A percentile compares a stretch with the other conserved stretches of the same genome.
phyloP scores from a whole-genome alignment of 129 eudicot species.

The Ambrosia artemisiifolia region DNA sequence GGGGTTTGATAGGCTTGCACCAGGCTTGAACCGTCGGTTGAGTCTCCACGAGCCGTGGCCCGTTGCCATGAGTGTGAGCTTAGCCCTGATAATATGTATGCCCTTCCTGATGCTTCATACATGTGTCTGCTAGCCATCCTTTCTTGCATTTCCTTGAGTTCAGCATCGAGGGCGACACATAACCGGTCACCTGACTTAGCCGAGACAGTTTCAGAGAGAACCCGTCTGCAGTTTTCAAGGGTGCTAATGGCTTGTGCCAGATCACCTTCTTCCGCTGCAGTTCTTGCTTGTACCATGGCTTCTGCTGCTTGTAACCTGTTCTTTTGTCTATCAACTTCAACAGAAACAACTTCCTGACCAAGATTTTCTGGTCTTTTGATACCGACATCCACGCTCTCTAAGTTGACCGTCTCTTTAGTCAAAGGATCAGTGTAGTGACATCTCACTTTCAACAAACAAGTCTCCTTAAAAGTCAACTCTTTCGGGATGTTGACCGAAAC shows the following conservation, averaged over 20 bases:
- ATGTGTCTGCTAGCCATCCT: conserved; percentile 73
- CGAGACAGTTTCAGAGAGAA: conserved; percentile 51
- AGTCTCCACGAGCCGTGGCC: conserved; percentile 91
- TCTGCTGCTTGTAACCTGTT: conserved; percentile 76
- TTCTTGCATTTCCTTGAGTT: conserved; percentile 84
- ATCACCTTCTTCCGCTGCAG: conserved; percentile 71
- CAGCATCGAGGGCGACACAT: conserved; percentile 63
- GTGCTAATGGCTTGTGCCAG: conserved; percentile 49
- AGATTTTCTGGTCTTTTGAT: conserved; percentile 50
- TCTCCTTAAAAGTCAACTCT: conserved; percentile 39
- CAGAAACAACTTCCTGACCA: conserved; percentile 37
- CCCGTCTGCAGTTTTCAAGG: conserved; percentile 51
- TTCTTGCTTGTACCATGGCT: conserved; percentile 61
- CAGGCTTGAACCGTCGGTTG: conserved; percentile 66
- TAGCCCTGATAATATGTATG: conserved; percentile 73
- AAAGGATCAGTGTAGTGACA: conserved; percentile 62
- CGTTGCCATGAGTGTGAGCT: conserved; percentile 97
- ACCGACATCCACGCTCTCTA: conserved; percentile 43
- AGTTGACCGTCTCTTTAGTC: conserved; percentile 46
- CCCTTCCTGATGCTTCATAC: conserved; percentile 78
- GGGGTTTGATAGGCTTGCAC: conserved; percentile 79
- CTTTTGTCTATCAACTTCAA: conserved; percentile 80
- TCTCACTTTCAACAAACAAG: conserved; percentile 51
- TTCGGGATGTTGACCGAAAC: conserved; percentile 59
- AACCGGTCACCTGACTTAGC: conserved; percentile 61